Evolutionary conservation across 441 rosid species (phyloP), one percentile per base, ranked within the genome.

Genomic region (Bocquillonia castaneifolia): DNA sequence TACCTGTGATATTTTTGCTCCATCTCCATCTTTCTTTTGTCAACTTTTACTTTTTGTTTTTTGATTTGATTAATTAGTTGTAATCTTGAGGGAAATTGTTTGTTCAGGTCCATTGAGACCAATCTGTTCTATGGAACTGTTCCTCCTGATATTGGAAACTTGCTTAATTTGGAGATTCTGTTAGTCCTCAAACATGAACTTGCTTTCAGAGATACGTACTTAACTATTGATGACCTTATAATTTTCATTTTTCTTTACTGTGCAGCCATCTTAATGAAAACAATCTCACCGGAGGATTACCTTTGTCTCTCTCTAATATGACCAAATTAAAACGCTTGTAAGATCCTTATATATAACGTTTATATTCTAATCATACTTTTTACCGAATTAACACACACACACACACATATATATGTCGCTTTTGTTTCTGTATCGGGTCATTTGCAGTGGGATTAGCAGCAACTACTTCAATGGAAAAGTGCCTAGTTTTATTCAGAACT

Each of bases 91-190:
- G 23, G 23, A 15, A 8, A 23, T 6, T 23, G 2, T 32, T 54
- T 26, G 31, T 37, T 34, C 76, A 83, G 85, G 76, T 63, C 58
- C 73, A 25, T 79, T n/a, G 78, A 83, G 52, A 78, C 59, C 36
- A 83, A 81, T 76, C 39, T 69, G 51, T 83, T 83, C 72, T 67
- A 68, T 61, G 84, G 85, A 61, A 50, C 34, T 18, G 34, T 83
- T 74, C 85, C 87, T 45, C 63, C 68, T 54, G 75, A 79, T 54
- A 79, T 83, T 3, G 82, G 83, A 55, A 79, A 70, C 40, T 36
- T 36, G 40, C 6, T 36, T 36, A 36, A 36, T 36, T 36, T 36
- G 40, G 40, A 36, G 40, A 36, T 4, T 36, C 40, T 36, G 40
- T 36, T 36, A 36, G 40, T 36, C n/a, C n/a, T n/a, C n/a, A n/a